Percentiles rank a stretch among this genome's conserved stretches.
phyloP scores from a whole-genome alignment of 2,329 filamentous ascomycete species.

The Xylaria sp. region DNA sequence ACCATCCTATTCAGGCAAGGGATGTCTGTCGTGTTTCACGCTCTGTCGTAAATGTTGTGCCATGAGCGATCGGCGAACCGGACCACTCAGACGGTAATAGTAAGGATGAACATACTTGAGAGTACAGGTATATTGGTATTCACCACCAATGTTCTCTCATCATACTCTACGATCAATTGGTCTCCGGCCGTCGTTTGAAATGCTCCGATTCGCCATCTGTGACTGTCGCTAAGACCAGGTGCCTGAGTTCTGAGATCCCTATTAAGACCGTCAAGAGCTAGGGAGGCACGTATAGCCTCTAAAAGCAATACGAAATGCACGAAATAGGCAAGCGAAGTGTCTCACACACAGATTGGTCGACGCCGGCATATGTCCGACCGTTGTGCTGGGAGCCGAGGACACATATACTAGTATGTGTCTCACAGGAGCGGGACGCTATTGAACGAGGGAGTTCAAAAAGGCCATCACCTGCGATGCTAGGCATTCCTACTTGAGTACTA shows the following conservation, averaged over 20 bases:
- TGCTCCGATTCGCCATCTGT: not conserved
- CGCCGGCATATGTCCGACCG: conserved; percentile 22
- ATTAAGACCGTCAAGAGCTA: not conserved
- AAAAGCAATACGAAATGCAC: not conserved
- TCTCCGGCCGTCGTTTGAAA: not conserved
- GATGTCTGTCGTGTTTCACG: conserved; percentile 23
- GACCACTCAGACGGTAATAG: not conserved
- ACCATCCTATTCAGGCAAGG: conserved; percentile 12
- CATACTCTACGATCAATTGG: not conserved
- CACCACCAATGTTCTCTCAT: not conserved
- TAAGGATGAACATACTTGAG: too few species aligned
- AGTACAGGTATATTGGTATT: not conserved
- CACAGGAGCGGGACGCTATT: conserved; percentile 20
- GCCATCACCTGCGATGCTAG: conserved; percentile 9
- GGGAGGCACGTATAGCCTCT: not conserved
- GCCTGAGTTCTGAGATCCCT: not conserved
- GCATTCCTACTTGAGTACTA: conserved; percentile 14
- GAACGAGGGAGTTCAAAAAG: not conserved
- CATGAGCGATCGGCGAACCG: not conserved
- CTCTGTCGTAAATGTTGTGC: conserved; percentile 7
- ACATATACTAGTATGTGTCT: conserved; percentile 29
- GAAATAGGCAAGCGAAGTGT: conserved; percentile 6
- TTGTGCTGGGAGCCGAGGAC: conserved; percentile 12
- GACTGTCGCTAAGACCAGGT: not conserved
- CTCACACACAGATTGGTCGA: not conserved